These are phyloP conservation scores for Hypoxylon fuscum DNA, from an alignment of 495 filamentous ascomycete genomes.

Conservation along the genomic window DNA sequence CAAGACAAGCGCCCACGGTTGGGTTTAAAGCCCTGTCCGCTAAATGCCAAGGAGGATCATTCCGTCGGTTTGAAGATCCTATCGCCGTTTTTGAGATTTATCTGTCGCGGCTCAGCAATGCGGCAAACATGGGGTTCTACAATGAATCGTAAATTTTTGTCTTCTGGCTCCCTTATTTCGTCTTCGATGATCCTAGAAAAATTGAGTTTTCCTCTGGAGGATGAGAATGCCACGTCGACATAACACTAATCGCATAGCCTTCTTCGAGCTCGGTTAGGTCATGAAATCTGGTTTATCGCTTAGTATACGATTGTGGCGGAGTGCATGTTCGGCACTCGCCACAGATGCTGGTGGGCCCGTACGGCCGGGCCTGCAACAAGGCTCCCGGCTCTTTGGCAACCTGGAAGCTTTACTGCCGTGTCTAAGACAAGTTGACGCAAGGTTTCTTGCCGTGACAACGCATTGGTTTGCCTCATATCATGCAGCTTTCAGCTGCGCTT, in stretches of 20 bases:
- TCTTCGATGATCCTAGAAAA: conserved; percentile 2
- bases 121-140: conserved; percentile 19
- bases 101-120: conserved; percentile 21
- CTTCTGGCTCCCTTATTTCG: conserved; percentile 10
- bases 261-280: conserved; percentile 3
- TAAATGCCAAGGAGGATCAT: conserved; percentile 43
- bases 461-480: conserved; percentile 32
- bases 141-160: conserved; percentile 10
- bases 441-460: conserved; percentile 15
- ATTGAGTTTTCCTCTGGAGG: conserved; percentile 24
- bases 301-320: conserved; percentile 44
- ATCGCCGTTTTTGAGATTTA: conserved; percentile 12
- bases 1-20: conserved; percentile 49
- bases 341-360: conserved; percentile 31
- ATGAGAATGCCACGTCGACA: conserved; percentile 42
- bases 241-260: conserved; percentile 34
- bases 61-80: conserved; percentile 37
- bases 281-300: conserved; percentile 11
- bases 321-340: conserved; percentile 40
- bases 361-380: conserved; percentile 23
- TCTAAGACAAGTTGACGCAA: conserved; percentile 24
- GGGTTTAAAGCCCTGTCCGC: conserved; percentile 38
- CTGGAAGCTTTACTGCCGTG: conserved; percentile 11
- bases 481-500: conserved; percentile 43
- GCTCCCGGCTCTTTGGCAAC: conserved; percentile 21